These are phyloP conservation scores for Colletotrichum kahawae DNA, from an alignment of 2,329 filamentous ascomycete genomes.

Conservation along the genomic window DNA sequence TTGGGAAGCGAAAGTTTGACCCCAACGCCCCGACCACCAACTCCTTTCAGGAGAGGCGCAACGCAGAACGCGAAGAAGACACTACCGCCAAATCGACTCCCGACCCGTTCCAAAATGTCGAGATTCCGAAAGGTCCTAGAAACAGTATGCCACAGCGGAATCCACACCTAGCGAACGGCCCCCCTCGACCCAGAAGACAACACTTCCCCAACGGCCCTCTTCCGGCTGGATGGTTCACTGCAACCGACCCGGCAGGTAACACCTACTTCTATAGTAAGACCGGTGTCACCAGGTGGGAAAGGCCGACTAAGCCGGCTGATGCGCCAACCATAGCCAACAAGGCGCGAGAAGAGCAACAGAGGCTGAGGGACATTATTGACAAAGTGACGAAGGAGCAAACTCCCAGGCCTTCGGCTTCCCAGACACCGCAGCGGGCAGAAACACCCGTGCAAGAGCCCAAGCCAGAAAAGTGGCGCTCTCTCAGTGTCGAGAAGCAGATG, in stretches of 20 bases:
- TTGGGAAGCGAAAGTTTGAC: conserved; percentile 87
- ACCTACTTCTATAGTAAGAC: conserved; percentile 86
- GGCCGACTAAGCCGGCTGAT: conserved; percentile 73
- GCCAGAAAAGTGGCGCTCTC: conserved; percentile 73
- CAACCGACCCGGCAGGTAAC: conserved; percentile 72
- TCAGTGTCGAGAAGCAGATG: conserved; percentile 85
- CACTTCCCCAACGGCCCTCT: conserved; percentile 62
- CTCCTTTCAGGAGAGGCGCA: conserved; percentile 68
- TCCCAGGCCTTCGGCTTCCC: conserved; percentile 59
- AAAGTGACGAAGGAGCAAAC: conserved; percentile 75
- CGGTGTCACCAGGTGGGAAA: conserved; percentile 81
- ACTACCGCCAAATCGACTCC: conserved; percentile 33
- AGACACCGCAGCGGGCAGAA: conserved; percentile 67
- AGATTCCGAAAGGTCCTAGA: conserved; percentile 63
- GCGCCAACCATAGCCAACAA: conserved; percentile 69
- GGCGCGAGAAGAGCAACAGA: conserved; percentile 67
- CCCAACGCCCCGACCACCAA: conserved; percentile 62
- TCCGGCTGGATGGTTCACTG: conserved; percentile 85
- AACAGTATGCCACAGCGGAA: conserved; percentile 64
- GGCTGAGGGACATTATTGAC: conserved; percentile 84
- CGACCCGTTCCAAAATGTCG: conserved; percentile 51
- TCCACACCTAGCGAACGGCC: conserved; percentile 48
- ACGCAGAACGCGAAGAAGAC: conserved; percentile 46
- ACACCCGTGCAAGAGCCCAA: conserved; percentile 63
- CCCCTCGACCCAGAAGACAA: conserved; percentile 51